Evolutionary conservation across 2,329 filamentous ascomycete genomes (phyloP), one percentile per base, ranked within the genome.

Genomic region (Tolypocladium paradoxum): DNA sequence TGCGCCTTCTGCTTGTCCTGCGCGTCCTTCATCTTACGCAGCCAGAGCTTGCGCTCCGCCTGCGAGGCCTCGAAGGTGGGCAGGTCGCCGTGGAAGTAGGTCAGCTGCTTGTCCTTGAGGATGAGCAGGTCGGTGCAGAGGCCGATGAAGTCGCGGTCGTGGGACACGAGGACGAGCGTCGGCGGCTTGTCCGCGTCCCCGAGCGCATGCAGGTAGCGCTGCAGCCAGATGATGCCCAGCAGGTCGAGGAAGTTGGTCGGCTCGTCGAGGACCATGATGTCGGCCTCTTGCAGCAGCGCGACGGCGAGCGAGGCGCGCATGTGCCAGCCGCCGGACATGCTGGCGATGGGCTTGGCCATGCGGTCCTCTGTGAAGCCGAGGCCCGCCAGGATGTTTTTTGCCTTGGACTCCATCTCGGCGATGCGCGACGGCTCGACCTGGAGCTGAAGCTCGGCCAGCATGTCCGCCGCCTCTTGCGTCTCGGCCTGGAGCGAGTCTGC

Each of bases 181-280:
- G 80, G 79, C 0, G 78, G 79, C 2, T 74, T 69, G 0, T 75
- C 70, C 0, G 66, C 67, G 22, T 82, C 77, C 4, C 75, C 74
- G 3, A 85, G 67, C 1, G 76, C 71, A 37, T 78, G 73, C 11
- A 95, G 78, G 62, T 90, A 85, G 14, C 78, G 78, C 63, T 95
- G 85, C 1, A 96, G 75, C 88, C 90, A 95, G 53, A 95, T 81
- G 54, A 95, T 90, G 1, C 87, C 88, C 0, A 90, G 76, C 0
- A 95, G 73, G 62, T 95, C 89, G 1, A 95, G 77, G 64, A 89
- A 95, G 63, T 95, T 95, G 35, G 89, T 95, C 0, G 90, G 90
- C 64, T 95, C 89, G 65, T 95, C 89, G 2, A 95, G 79, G 50
- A 95, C 84, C 54, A 95, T 74, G 2, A 95, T 81, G 58, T 95